phyloP scores from a whole-genome alignment of 805 yeast genomes.

The Zygosaccharomyces gambellarensis region DNA sequence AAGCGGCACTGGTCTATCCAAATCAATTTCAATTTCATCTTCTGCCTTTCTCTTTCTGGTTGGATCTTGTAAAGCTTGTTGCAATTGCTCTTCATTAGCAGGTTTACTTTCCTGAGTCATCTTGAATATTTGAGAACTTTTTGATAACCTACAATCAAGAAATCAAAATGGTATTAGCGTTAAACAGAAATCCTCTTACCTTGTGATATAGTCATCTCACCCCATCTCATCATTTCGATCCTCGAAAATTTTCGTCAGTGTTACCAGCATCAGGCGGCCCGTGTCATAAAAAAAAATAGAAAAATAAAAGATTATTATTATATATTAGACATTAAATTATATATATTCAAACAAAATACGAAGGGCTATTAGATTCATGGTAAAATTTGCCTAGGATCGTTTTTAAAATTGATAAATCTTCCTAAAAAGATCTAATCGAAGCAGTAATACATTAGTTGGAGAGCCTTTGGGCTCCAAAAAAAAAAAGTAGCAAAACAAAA shows the following conservation, averaged over 20 bases:
- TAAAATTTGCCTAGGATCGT: neutral
- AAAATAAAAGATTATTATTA: neutral
- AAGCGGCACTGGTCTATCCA: constrained; percentile 68
- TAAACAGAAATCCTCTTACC: too few relatives aligned
- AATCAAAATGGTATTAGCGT: too few relatives aligned
- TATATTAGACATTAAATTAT: constrained; percentile 5
- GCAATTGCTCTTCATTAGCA: constrained; percentile 30
- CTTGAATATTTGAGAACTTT: neutral
- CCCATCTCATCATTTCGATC: constrained; percentile 13
- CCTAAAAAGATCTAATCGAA: neutral
- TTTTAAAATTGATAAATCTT: neutral
- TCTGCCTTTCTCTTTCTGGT: constrained; percentile 37
- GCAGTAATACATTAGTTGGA: neutral
- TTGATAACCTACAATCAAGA: too few relatives aligned
- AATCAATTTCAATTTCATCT: constrained; percentile 63
- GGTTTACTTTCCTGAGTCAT: constrained; percentile 17
- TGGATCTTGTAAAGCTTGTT: constrained; percentile 34
- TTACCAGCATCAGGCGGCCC: neutral
- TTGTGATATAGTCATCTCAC: constrained; percentile 12
- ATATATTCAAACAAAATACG: constrained; percentile 1
- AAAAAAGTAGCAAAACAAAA: neutral
- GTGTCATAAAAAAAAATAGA: neutral
- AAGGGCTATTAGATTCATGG: neutral
- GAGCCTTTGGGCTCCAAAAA: neutral
- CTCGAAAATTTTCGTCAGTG: constrained; percentile 11